Conservation (phyloP, 2,329 filamentous ascomycete species). For the Geosmithia flava region DNA sequence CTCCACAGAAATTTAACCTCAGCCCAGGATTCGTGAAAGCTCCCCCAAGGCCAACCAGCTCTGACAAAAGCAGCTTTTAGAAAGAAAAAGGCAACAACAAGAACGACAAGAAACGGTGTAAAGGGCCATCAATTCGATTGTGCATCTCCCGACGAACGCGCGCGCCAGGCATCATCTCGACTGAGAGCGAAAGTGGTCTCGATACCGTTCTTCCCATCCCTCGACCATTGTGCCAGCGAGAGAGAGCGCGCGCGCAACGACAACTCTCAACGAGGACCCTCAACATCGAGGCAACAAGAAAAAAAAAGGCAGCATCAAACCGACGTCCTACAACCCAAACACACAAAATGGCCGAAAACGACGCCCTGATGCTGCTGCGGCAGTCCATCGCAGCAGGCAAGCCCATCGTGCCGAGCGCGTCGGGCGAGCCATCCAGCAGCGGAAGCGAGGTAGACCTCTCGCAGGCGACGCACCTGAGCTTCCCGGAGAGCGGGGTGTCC, state of each 20-base stretch:
- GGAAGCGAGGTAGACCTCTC: slow-evolving; percentile 53
- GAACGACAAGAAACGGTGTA: too few relatives aligned
- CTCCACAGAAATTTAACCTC: neutral
- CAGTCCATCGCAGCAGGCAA: slow-evolving; percentile 63
- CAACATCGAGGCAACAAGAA: too few relatives aligned
- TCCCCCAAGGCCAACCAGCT: neutral
- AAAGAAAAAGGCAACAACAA: neutral
- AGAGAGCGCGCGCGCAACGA: too few relatives aligned
- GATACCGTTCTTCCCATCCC: too few relatives aligned
- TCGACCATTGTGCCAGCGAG: too few relatives aligned
- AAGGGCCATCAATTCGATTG: too few relatives aligned
- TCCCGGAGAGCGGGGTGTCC: slow-evolving; percentile 49
- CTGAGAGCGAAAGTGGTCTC: too few relatives aligned
- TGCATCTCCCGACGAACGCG: too few relatives aligned
- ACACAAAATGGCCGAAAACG: slow-evolving; percentile 43
- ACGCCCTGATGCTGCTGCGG: slow-evolving; percentile 75
- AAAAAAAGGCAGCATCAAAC: too few relatives aligned
- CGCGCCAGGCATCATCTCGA: too few relatives aligned
- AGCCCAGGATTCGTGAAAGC: neutral
- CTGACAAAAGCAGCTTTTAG: neutral
- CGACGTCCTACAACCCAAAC: too few relatives aligned
- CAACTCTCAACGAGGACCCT: too few relatives aligned
- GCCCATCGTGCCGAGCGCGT: slow-evolving; percentile 62
- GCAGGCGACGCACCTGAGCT: slow-evolving; percentile 66
- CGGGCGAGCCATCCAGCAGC: slow-evolving; percentile 44